A percentile compares a stretch with the other conserved stretches of the same genome.
These are phyloP conservation scores for Penicillium sp. DNA, from an alignment of 2,329 filamentous ascomycete species.

Conservation along the genomic window DNA sequence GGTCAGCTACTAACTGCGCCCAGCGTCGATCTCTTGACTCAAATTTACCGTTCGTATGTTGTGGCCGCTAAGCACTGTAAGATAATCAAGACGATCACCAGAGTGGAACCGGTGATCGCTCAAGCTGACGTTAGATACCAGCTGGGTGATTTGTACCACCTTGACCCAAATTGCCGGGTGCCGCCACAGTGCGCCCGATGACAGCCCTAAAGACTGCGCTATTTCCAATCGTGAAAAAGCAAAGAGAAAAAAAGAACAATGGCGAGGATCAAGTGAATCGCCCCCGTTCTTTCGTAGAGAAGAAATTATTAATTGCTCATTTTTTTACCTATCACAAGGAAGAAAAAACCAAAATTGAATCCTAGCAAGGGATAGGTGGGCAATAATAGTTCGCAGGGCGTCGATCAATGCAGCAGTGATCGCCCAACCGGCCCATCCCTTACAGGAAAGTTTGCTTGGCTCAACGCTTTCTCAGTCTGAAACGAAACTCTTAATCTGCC, in stretches of 20 bases:
- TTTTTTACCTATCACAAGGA: constrained; percentile 16
- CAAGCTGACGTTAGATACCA: neutral
- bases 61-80: neutral
- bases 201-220: constrained; percentile 1
- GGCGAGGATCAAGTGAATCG: neutral
- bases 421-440: constrained; percentile 15
- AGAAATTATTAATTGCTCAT: constrained; percentile 1
- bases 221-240: neutral
- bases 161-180: neutral
- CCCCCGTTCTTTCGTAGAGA: neutral
- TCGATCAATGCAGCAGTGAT: constrained; percentile 18
- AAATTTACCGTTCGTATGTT: constrained; percentile 1
- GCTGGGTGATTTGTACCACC: neutral
- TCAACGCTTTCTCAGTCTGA: constrained; percentile 11
- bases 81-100: neutral
- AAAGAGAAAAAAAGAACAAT: neutral
- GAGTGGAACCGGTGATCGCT: neutral
- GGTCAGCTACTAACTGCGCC: constrained; percentile 1
- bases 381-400: constrained; percentile 8
- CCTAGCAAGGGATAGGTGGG: constrained; percentile 13
- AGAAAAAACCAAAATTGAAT: constrained; percentile 2
- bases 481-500: neutral
- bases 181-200: neutral
- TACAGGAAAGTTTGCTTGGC: constrained; percentile 5
- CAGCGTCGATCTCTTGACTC: constrained; percentile 12